Evolutionary conservation across 495 filamentous ascomycete genomes (phyloP).

Genomic region (Copromyces sp.): DNA sequence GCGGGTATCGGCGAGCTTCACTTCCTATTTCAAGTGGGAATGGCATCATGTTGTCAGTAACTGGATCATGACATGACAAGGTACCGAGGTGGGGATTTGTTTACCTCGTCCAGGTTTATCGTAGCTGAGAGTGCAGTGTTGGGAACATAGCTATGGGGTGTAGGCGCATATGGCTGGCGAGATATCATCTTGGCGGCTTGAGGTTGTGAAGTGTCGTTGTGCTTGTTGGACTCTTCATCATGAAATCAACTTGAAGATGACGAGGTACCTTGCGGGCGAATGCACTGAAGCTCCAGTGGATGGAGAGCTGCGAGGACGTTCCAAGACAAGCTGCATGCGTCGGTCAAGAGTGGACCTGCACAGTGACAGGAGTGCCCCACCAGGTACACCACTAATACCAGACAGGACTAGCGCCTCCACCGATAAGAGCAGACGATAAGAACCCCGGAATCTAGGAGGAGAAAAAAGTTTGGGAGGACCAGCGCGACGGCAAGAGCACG

Average conservation of each 20-base stretch:
- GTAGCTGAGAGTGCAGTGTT: constrained; percentile 68
- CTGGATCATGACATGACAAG: background rate
- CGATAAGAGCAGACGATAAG: constrained; percentile 17
- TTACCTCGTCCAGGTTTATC: constrained; percentile 85
- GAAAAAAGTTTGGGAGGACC: constrained; percentile 18
- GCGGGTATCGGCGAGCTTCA: constrained; percentile 76
- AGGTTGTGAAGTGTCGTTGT: background rate
- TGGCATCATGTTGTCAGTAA: background rate
- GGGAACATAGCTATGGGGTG: constrained; percentile 82
- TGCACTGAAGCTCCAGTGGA: background rate
- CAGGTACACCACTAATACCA: background rate
- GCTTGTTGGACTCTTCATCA: background rate
- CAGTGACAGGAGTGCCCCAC: background rate
- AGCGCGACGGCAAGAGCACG: background rate
- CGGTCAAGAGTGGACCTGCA: background rate
- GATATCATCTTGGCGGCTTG: constrained; percentile 31
- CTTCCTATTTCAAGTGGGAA: constrained; percentile 50
- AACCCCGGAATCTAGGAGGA: constrained; percentile 4
- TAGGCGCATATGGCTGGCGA: constrained; percentile 68
- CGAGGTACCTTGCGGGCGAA: background rate
- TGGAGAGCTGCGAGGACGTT: background rate
- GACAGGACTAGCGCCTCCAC: background rate
- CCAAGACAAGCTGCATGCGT: background rate
- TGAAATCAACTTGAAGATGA: background rate
- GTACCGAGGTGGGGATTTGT: constrained; percentile 7